Evolutionary conservation across 192 early-diverging fungal genomes (phyloP).

Genomic region (Podila epigama): DNA sequence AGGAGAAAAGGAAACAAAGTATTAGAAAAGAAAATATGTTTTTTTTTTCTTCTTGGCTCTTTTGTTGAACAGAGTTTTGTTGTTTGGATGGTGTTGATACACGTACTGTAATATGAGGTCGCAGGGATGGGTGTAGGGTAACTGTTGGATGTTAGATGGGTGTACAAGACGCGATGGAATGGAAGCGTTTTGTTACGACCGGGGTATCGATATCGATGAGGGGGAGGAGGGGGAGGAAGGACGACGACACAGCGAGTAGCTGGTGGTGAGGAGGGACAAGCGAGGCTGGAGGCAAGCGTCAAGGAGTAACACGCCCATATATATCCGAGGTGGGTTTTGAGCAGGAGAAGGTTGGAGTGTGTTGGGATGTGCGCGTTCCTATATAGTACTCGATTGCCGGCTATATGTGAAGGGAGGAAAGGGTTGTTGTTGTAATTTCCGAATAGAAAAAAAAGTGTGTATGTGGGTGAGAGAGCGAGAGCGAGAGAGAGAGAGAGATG

Average conservation of each 20-base stretch:
- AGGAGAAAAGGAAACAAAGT: background rate
- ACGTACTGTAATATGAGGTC: too few species aligned
- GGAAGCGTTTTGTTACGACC: background rate
- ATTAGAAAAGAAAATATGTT: background rate
- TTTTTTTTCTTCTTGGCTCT: too few species aligned
- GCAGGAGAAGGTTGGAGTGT: background rate
- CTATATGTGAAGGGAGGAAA: background rate
- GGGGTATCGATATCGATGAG: background rate
- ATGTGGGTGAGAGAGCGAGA: too few species aligned
- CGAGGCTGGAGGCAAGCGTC: background rate
- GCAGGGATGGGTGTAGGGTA: too few species aligned
- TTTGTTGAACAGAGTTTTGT: too few species aligned
- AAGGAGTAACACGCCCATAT: background rate
- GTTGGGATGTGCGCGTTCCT: background rate
- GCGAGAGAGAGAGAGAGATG: too few species aligned
- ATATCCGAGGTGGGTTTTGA: background rate
- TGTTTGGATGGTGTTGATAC: too few species aligned
- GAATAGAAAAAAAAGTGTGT: background rate
- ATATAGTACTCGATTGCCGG: background rate
- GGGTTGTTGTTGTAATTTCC: too few species aligned
- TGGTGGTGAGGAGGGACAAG: background rate
- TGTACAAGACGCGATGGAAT: background rate
- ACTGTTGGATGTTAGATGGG: background rate
- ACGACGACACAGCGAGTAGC: constrained; percentile 2
- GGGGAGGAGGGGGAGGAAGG: background rate